These are phyloP conservation scores for Epichloe scottii DNA, from an alignment of 2,329 filamentous ascomycete species.

Conservation along the genomic window DNA sequence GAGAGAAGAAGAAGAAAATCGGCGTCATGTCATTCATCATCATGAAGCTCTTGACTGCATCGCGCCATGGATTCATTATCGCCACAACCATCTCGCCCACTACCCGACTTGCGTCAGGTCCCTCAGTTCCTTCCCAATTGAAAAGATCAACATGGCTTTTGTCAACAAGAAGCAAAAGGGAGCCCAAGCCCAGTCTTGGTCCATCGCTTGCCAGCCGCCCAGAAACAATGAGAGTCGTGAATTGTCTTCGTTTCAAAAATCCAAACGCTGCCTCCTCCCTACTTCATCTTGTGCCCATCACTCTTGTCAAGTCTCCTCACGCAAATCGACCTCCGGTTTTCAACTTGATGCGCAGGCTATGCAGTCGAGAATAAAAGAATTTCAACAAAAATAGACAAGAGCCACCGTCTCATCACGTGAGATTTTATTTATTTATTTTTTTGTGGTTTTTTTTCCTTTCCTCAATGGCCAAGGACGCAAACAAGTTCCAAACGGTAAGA, in stretches of 20 bases:
- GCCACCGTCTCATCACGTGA: background rate
- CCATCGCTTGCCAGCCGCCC: background rate
- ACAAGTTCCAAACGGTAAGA: too few species aligned
- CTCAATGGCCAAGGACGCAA: too few species aligned
- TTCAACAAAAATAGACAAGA: background rate
- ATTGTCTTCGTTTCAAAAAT: background rate
- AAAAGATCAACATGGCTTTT: background rate
- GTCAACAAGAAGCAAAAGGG: background rate
- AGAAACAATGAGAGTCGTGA: background rate
- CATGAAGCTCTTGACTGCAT: conserved; percentile 1
- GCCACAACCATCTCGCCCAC: background rate
- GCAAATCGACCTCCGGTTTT: background rate
- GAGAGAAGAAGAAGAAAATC: background rate
- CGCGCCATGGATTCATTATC: conserved; percentile 1
- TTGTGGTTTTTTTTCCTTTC: background rate
- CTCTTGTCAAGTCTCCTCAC: background rate
- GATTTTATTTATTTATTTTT: background rate
- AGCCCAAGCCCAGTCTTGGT: background rate
- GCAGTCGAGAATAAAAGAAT: background rate
- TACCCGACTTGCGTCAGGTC: conserved; percentile 1
- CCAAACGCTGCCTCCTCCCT: background rate
- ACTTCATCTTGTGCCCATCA: background rate
- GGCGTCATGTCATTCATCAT: conserved; percentile 1
- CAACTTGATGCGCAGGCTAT: conserved; percentile 2
- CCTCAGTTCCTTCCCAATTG: background rate